phyloP scores from a whole-genome alignment of 202 grass and related monocot genomes.

The Dendrocalamus latiflorus region DNA sequence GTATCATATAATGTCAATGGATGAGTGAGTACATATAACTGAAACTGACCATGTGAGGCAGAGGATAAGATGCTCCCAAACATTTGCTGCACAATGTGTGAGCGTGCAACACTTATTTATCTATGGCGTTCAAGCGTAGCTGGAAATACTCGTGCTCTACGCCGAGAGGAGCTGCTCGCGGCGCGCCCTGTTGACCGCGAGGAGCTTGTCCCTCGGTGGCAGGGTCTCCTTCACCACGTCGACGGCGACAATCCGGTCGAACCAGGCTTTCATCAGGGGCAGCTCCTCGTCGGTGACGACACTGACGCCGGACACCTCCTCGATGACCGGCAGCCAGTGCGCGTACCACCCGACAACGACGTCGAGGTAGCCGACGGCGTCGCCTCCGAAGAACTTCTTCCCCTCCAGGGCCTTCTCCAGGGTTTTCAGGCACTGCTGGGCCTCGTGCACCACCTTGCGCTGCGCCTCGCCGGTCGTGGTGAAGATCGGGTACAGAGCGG shows the following conservation, averaged over 20 bases:
- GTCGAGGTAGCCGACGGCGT: slow-evolving; percentile 47
- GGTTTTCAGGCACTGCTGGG: slow-evolving; percentile 35
- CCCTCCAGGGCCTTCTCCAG: slow-evolving; percentile 47
- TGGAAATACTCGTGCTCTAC: not conserved
- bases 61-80: not conserved
- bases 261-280: slow-evolving; percentile 50
- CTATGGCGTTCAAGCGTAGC: not conserved
- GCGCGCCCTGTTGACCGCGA: slow-evolving; percentile 35
- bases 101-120: not conserved
- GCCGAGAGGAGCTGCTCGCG: slow-evolving; percentile 33
- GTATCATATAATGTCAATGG: not conserved
- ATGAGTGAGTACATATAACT: not conserved
- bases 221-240: slow-evolving; percentile 37
- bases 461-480: slow-evolving; percentile 26
- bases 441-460: slow-evolving; percentile 32
- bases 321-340: slow-evolving; percentile 42
- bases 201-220: slow-evolving; percentile 40
- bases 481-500: slow-evolving; percentile 35
- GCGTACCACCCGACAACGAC: slow-evolving; percentile 43
- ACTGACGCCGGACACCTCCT: slow-evolving; percentile 27
- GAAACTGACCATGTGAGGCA: not conserved
- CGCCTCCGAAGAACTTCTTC: slow-evolving; percentile 56
- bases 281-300: slow-evolving; percentile 39
- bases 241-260: slow-evolving; percentile 33
- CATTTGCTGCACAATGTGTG: not conserved